Percentiles rank a stretch among this genome's conserved stretches.
Conservation (phyloP, 805 yeast genomes). For the Candida orba region DNA sequence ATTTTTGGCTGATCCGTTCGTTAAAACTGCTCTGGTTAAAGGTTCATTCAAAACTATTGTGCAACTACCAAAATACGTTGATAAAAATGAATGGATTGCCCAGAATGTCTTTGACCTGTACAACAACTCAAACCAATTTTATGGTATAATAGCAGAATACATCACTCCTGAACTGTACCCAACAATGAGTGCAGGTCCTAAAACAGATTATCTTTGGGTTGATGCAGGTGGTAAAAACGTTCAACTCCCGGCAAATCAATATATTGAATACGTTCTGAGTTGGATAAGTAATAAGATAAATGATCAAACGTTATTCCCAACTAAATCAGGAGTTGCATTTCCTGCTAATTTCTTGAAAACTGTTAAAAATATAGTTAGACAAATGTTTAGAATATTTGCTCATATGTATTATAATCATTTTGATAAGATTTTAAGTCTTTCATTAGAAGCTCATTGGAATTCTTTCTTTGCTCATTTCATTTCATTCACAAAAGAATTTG, state of each 20-base stretch:
- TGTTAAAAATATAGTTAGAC: slow-evolving; percentile 79
- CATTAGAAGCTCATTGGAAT: slow-evolving; percentile 96
- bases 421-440: slow-evolving; percentile 84
- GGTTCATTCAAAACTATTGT: slow-evolving; percentile 96
- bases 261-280: slow-evolving; percentile 83
- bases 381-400: slow-evolving; percentile 93
- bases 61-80: slow-evolving; percentile 91
- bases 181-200: slow-evolving; percentile 94
- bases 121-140: slow-evolving; percentile 79
- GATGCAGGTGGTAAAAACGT: slow-evolving; percentile 75
- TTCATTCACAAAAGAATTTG: slow-evolving; percentile 79
- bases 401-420: slow-evolving; percentile 92
- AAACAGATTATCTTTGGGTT: slow-evolving; percentile 85
- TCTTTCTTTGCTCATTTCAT: slow-evolving; percentile 93
- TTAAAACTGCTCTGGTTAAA: slow-evolving; percentile 88
- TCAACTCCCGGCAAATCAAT: slow-evolving; percentile 85
- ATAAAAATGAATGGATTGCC: slow-evolving; percentile 93
- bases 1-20: slow-evolving; percentile 87
- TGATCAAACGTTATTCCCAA: slow-evolving; percentile 88
- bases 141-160: slow-evolving; percentile 85
- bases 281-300: slow-evolving; percentile 86
- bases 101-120: slow-evolving; percentile 85
- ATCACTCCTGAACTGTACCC: slow-evolving; percentile 87
- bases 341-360: slow-evolving; percentile 80
- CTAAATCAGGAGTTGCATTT: slow-evolving; percentile 80